phyloP scores from a whole-genome alignment of 768 basidiomycete genomes.

The Nevesoporus exiguus region DNA sequence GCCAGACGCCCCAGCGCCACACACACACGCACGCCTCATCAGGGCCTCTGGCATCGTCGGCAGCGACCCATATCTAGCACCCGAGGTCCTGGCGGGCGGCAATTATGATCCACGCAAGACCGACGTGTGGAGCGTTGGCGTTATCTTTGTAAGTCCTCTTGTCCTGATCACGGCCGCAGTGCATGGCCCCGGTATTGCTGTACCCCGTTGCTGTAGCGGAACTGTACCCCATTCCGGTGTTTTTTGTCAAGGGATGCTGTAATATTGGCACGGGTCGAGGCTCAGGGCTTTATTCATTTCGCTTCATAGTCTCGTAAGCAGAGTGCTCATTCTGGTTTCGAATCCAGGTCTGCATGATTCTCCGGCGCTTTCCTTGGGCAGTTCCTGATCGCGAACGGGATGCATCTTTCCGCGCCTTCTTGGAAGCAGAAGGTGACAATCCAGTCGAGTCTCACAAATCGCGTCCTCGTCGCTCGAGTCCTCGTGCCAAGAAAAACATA shows the following conservation, averaged over 20 bases:
- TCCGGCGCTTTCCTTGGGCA: conserved; percentile 98
- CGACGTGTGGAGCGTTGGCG: conserved; percentile 97
- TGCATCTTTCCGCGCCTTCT: conserved; percentile 86
- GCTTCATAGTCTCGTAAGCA: conserved; percentile 4
- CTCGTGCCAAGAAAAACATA: conserved; percentile 6
- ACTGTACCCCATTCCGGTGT: conserved; percentile 1
- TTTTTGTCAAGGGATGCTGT: not conserved
- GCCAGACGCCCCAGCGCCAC: conserved; percentile 32
- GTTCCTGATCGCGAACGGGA: conserved; percentile 94
- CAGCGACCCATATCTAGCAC: conserved; percentile 96
- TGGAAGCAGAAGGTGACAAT: conserved; percentile 87
- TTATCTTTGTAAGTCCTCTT: conserved; percentile 79
- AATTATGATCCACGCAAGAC: conserved; percentile 95
- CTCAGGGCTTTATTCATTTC: conserved; percentile 1
- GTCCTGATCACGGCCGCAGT: not conserved
- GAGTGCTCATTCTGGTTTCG: conserved; percentile 8
- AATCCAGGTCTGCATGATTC: conserved; percentile 74
- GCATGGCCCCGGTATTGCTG: not conserved
- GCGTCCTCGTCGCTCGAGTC: conserved; percentile 11
- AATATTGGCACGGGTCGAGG: conserved; percentile 1
- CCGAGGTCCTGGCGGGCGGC: conserved; percentile 81
- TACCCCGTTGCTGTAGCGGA: not conserved
- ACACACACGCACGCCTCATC: conserved; percentile 42
- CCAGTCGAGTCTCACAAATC: conserved; percentile 33
- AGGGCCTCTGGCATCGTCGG: conserved; percentile 90